These are phyloP conservation scores for Glutinoglossum americanum DNA, from an alignment of 495 filamentous ascomycete species.

Conservation along the genomic window DNA sequence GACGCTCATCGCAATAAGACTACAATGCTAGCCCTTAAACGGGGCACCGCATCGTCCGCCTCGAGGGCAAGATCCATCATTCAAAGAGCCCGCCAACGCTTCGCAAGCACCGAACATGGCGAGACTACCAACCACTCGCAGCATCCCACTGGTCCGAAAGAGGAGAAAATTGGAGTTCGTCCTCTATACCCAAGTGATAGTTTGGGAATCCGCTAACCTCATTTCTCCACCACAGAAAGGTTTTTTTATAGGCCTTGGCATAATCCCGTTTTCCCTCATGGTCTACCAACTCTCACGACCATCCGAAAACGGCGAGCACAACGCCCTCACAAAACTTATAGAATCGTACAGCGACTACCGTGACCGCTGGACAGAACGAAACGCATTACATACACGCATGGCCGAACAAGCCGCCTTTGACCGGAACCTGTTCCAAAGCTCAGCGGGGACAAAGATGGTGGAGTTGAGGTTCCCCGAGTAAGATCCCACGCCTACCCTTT, in stretches of 20 bases:
- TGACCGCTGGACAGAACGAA: conserved; percentile 34
- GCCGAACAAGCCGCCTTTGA: conserved; percentile 51
- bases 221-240: conserved; percentile 24
- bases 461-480: conserved; percentile 50
- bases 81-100: conserved; percentile 1
- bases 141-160: neutral
- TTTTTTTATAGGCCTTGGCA: conserved; percentile 43
- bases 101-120: conserved; percentile 2
- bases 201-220: conserved; percentile 2
- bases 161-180: neutral
- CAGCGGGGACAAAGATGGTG: conserved; percentile 22
- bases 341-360: conserved; percentile 25
- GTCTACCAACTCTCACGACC: conserved; percentile 26
- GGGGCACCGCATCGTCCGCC: neutral
- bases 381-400: conserved; percentile 37
- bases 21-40: neutral
- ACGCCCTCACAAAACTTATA: conserved; percentile 37
- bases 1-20: neutral
- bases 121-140: neutral
- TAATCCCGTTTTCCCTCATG: conserved; percentile 31
- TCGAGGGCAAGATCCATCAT: neutral
- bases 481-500: conserved; percentile 13
- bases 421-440: conserved; percentile 40
- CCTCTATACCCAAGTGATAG: neutral
- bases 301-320: conserved; percentile 6